Evolutionary conservation across 345 rosid species (phyloP), one percentile per base, ranked within the genome.

Genomic region (Raphanus raphanistrum): DNA sequence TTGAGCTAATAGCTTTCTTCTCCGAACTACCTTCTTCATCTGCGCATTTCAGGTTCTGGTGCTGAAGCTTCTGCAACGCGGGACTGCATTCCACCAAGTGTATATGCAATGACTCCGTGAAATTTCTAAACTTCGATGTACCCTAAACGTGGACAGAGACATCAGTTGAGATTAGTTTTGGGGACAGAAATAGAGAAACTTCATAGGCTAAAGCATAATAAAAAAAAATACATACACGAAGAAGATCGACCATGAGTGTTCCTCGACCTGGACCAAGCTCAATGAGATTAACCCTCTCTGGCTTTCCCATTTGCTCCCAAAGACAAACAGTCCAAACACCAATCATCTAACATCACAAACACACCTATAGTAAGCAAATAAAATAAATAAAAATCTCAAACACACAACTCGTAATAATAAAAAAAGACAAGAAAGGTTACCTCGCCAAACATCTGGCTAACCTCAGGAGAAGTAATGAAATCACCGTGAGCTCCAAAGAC

Each of bases 381-480:
- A 21, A 65, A 41, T 52, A 6, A 31, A 31, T 4, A 15, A 13
- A 66, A 35, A 48, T 8, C 57, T 6, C 61, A 57, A 45, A 61
- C 25, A 72, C 16, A 72, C 54, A 66, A 58, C 35, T 6, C 32
- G n/a, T n/a, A n/a, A 29, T 28, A 28, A 28, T 13, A 71, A 54
- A 33, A 7, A 32, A 63, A 32, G 6, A 4, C 5, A 60, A 21
- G 26, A 60, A 76, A 2, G 29, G 1, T 16, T 16, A 92, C 97
- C 98, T 92, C 97, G 7, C 97, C 98, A 36, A 95, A 90, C 98
- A 92, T 90, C 84, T 92, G 98, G 80, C 97, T 90, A 28, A 95
- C 97, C 89, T 95, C 98, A 4, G 99, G 99, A 70, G 96, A 95
- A 73, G 98, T 95, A 66, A 92, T 88, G 84, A 95, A 95, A 88